These are phyloP conservation scores for Nothophytophthora sp. DNA, from an alignment of 352 stramenopile species.

Conservation along the genomic window DNA sequence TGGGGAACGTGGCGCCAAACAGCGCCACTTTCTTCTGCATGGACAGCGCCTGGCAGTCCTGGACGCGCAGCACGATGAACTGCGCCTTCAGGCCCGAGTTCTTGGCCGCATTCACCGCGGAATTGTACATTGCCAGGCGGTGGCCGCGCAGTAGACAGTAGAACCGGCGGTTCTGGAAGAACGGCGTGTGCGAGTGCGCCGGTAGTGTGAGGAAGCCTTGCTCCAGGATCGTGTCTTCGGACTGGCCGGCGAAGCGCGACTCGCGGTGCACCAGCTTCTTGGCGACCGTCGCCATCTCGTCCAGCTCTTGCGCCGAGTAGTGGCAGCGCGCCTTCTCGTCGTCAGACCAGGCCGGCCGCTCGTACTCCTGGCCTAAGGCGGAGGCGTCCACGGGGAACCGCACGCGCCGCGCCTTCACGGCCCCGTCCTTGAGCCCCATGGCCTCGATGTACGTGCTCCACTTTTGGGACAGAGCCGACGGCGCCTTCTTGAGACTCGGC, in stretches of 20 bases:
- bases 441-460: slow-evolving; percentile 56
- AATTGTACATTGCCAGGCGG: slow-evolving; percentile 46
- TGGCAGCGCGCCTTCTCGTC: slow-evolving; percentile 61
- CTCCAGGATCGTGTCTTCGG: slow-evolving; percentile 67
- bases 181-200: slow-evolving; percentile 40
- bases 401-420: slow-evolving; percentile 39
- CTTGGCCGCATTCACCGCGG: slow-evolving; percentile 48
- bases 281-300: slow-evolving; percentile 49
- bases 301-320: slow-evolving; percentile 57
- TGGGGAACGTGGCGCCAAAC: slow-evolving; percentile 54
- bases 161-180: slow-evolving; percentile 64
- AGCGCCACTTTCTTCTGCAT: slow-evolving; percentile 64
- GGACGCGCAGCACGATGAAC: slow-evolving; percentile 56
- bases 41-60: slow-evolving; percentile 57
- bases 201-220: slow-evolving; percentile 66
- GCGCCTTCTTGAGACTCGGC: slow-evolving; percentile 62
- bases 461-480: slow-evolving; percentile 44
- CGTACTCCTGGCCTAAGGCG: slow-evolving; percentile 40
- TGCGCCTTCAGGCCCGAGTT: slow-evolving; percentile 43
- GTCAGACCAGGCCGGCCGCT: slow-evolving; percentile 32
- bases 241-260: slow-evolving; percentile 45
- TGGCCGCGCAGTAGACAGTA: slow-evolving; percentile 69
- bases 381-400: slow-evolving; percentile 41
- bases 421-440: slow-evolving; percentile 42
- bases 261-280: slow-evolving; percentile 50